Evolutionary conservation across 2,329 filamentous ascomycete genomes (phyloP).

Genomic region (Didymella glomerata): DNA sequence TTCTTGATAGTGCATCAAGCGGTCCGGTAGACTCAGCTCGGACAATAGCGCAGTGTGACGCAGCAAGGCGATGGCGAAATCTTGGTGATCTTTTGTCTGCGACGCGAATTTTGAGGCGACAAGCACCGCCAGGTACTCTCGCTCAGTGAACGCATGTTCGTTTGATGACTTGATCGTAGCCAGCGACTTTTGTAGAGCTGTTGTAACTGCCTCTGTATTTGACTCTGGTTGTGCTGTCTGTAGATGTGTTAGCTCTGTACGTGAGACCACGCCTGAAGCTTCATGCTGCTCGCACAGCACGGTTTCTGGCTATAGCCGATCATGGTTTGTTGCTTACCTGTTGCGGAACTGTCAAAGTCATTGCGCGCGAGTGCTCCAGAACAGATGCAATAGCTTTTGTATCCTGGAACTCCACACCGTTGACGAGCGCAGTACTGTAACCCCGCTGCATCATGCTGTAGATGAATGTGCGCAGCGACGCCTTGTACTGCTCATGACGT

Average conservation of each 20-base stretch:
- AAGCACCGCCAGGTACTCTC: slow-evolving; percentile 46
- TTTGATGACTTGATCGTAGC: slow-evolving; percentile 28
- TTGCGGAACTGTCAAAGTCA: slow-evolving; percentile 29
- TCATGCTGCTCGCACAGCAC: background rate
- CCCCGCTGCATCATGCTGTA: slow-evolving; percentile 63
- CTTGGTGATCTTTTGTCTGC: slow-evolving; percentile 34
- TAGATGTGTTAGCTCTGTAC: slow-evolving; percentile 4
- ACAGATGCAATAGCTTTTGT: slow-evolving; percentile 62
- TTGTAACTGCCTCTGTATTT: slow-evolving; percentile 23
- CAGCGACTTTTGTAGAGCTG: slow-evolving; percentile 32
- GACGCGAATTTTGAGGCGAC: slow-evolving; percentile 47
- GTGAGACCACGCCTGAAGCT: background rate
- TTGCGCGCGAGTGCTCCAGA: slow-evolving; percentile 30
- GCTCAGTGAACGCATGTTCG: slow-evolving; percentile 41
- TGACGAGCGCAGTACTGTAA: slow-evolving; percentile 70
- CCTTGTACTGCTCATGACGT: slow-evolving; percentile 36
- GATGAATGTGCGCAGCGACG: slow-evolving; percentile 59
- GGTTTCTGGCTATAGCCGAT: background rate
- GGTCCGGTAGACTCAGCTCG: slow-evolving; percentile 53
- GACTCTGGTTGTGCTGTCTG: slow-evolving; percentile 4
- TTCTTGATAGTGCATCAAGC: slow-evolving; percentile 45
- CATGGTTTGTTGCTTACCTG: slow-evolving; percentile 25
- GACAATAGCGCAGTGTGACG: slow-evolving; percentile 55
- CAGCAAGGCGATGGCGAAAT: slow-evolving; percentile 53
- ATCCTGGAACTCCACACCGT: slow-evolving; percentile 69